Evolutionary conservation across 2,329 filamentous ascomycete genomes (phyloP), one percentile per base, ranked within the genome.

Genomic region (Pseudocercospora fuligena): DNA sequence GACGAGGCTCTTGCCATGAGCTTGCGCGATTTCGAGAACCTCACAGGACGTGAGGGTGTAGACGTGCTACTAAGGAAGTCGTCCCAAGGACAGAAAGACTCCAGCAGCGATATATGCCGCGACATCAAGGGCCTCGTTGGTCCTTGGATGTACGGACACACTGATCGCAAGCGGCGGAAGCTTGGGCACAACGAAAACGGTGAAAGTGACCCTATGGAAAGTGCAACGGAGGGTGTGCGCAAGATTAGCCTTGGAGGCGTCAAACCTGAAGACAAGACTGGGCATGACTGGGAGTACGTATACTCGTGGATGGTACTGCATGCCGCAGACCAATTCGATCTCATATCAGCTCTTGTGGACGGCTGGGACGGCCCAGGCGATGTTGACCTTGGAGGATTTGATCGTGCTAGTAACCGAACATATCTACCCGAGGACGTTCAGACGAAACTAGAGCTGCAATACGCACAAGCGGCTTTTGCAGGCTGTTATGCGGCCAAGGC

Each of bases 291-390:
- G 90, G 88, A 92, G 68, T 83, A 86, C 69, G 82, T 90, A 3
- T 87, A 91, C 61, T 82, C 85, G 63, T 94, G 91, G 90, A 82
- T 94, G 46, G 82, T 86, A 14, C 75, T 80, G 2, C 86, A 88
- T 67, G 88, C 90, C 0, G 81, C 82, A 3, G 82, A 81, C 21
- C 85, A 88, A 16, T 90, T 92, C 84, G 80, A 78, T 27, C 81
- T 88, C n/a, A 86, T 87, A n/a, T 82, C 89, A 33, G 83, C 84
- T 58, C 88, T 86, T 7, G 81, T 93, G 36, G 85, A 89, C 67
- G 86, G 91, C 69, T 94, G 91, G 91, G 87, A 90, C 72, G 92
- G 91, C 0, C 90, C 91, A 0, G 82, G 82, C 6, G 91, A 94
- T 73, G 84, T 90, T 56, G 89, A 93, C 70, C 76, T 92, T 4